Evolutionary conservation across 2,329 filamentous ascomycete species (phyloP).

Genomic region (Diaporthe caulivora): DNA sequence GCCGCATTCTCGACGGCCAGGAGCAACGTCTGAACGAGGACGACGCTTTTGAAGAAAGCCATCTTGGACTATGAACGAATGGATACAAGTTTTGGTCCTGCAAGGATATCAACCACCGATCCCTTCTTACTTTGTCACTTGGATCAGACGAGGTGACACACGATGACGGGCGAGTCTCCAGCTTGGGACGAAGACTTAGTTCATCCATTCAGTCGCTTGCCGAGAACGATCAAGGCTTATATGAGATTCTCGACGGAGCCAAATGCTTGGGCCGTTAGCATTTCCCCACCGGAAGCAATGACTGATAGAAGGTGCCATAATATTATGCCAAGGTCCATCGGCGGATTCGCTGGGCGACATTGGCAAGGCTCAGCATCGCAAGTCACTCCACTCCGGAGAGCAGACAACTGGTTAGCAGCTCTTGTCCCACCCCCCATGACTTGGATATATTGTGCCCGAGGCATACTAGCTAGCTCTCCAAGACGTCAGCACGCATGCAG

Average conservation of each 20-base stretch:
- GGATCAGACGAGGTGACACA: background rate
- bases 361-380: conserved; percentile 24
- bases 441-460: conserved; percentile 22
- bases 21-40: background rate
- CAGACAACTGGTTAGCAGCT: conserved; percentile 2
- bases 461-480: background rate
- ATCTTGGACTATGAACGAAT: background rate
- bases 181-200: background rate
- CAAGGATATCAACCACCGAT: background rate
- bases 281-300: conserved; percentile 9
- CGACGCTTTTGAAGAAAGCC: background rate
- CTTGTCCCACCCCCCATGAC: conserved; percentile 16
- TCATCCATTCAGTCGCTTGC: background rate
- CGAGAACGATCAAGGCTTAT: conserved; percentile 12
- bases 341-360: conserved; percentile 20
- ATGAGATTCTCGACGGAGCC: conserved; percentile 17
- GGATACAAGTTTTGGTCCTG: background rate
- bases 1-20: background rate
- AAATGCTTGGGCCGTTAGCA: background rate
- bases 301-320: background rate
- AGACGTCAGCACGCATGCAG: conserved; percentile 12
- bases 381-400: conserved; percentile 21
- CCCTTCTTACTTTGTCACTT: background rate
- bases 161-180: background rate
- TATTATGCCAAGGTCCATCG: conserved; percentile 18